A percentile compares a stretch with the other conserved stretches of the same genome.
Evolutionary conservation across 1,284 basidiomycete genomes (phyloP).

Genomic region (Ceratobasidium sp.): DNA sequence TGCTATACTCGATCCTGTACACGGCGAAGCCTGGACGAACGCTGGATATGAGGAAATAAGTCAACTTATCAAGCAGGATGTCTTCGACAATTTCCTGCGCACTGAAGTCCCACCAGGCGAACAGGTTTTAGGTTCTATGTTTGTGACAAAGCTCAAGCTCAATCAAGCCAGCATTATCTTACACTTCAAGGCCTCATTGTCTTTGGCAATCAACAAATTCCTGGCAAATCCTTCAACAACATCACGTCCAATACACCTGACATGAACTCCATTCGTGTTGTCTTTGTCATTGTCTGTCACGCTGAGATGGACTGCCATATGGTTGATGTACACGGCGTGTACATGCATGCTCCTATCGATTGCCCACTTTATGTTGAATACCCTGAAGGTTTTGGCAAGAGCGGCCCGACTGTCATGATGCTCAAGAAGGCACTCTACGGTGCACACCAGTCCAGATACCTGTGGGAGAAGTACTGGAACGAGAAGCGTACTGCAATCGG

Average conservation of each 20-base stretch:
- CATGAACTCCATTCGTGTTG: not conserved
- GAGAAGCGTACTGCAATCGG: slow-evolving; percentile 6
- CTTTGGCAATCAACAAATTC: not conserved
- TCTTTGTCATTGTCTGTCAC: not conserved
- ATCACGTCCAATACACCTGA: not conserved
- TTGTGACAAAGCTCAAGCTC: slow-evolving; percentile 1
- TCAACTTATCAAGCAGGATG: not conserved
- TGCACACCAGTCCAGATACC: slow-evolving; percentile 7
- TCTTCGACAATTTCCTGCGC: slow-evolving; percentile 2
- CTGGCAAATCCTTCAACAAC: not conserved
- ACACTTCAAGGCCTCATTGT: slow-evolving; percentile 4
- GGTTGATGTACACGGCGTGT: slow-evolving; percentile 28
- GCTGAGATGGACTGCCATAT: slow-evolving; percentile 1
- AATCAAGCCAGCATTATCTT: not conserved
- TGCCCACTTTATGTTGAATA: slow-evolving; percentile 8
- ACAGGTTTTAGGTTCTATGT: not conserved
- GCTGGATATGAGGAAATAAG: not conserved
- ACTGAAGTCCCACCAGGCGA: not conserved
- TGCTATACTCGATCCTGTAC: slow-evolving; percentile 1
- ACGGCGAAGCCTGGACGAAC: not conserved
- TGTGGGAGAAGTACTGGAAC: slow-evolving; percentile 11
- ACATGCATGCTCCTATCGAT: slow-evolving; percentile 21
- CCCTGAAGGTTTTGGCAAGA: slow-evolving; percentile 23
- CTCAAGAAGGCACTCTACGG: slow-evolving; percentile 1
- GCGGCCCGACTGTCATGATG: slow-evolving; percentile 12